These are phyloP conservation scores for Arabidopsis arenosa DNA, from an alignment of 345 rosid species.

Conservation along the genomic window DNA sequence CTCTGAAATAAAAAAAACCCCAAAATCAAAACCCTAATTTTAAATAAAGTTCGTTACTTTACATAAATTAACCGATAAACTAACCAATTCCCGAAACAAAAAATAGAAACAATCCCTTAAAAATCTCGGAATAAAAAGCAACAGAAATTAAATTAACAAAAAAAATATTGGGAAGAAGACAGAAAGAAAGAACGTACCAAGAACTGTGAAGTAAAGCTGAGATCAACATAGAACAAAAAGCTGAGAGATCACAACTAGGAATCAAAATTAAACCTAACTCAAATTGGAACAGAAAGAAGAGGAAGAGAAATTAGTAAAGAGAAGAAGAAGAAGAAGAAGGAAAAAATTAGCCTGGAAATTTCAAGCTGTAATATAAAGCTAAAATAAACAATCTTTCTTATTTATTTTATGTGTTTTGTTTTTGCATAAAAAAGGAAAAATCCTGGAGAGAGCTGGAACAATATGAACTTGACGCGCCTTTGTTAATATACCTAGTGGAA, in stretches of 20 bases:
- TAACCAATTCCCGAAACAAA: background rate
- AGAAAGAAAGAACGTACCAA: constrained; percentile 35
- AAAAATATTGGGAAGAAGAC: background rate
- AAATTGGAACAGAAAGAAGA: constrained; percentile 15
- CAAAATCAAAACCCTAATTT: constrained; percentile 44
- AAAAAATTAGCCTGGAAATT: constrained; percentile 10
- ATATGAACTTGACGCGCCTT: constrained; percentile 8
- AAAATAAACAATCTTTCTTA: background rate
- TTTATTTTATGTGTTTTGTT: background rate
- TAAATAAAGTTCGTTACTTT: constrained; percentile 10
- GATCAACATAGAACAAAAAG: constrained; percentile 28
- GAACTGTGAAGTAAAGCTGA: constrained; percentile 34
- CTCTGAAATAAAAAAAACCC: background rate
- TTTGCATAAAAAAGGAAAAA: constrained; percentile 22
- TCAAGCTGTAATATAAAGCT: constrained; percentile 35
- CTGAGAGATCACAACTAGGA: background rate
- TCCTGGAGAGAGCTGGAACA: constrained; percentile 24
- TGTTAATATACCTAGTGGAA: constrained; percentile 31
- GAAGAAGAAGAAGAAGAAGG: constrained; percentile 4
- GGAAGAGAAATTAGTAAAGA: background rate
- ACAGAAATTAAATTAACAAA: background rate
- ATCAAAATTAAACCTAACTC: background rate
- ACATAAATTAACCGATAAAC: constrained; percentile 10
- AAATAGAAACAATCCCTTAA: background rate
- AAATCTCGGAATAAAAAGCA: background rate